phyloP scores from a whole-genome alignment of 192 early-diverging fungal species.

The Podila epigama region DNA sequence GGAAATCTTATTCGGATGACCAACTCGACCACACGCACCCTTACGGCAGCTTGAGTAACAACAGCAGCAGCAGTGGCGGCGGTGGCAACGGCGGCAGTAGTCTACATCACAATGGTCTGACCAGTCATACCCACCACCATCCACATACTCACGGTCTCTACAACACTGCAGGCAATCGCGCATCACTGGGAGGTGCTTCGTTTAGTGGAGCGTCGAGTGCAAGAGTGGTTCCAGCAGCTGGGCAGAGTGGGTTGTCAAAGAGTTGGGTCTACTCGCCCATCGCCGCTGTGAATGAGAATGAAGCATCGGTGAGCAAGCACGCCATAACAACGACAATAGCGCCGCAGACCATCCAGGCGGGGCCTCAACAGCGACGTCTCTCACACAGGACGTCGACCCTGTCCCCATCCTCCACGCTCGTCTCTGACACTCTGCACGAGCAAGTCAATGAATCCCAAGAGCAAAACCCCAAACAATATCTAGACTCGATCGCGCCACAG shows the following conservation, averaged over 20 bases:
- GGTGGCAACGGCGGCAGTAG: too few species aligned
- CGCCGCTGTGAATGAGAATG: not conserved
- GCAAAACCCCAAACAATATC: not conserved
- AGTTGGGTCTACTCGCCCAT: slow-evolving; percentile 25
- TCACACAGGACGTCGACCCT: slow-evolving; percentile 16
- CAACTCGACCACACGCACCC: slow-evolving; percentile 11
- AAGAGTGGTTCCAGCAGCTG: slow-evolving; percentile 12
- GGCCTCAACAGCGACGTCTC: not conserved
- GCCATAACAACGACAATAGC: not conserved
- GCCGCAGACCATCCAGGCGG: not conserved
- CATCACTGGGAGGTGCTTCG: slow-evolving; percentile 7
- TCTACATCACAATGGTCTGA: too few species aligned
- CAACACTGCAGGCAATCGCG: not conserved
- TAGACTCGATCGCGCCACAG: not conserved
- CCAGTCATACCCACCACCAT: too few species aligned
- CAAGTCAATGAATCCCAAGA: slow-evolving; percentile 9
- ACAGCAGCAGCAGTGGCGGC: too few species aligned
- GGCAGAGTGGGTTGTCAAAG: slow-evolving; percentile 28
- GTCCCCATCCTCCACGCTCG: slow-evolving; percentile 38
- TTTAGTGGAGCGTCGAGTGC: slow-evolving; percentile 27
- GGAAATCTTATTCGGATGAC: slow-evolving; percentile 25
- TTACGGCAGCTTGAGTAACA: not conserved
- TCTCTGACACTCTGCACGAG: slow-evolving; percentile 26
- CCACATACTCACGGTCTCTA: slow-evolving; percentile 18
- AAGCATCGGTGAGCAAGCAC: not conserved